A percentile compares a stretch with the other conserved stretches of the same genome.
phyloP scores from a whole-genome alignment of 1,139 yeast species.

The Lodderomyces theae region DNA sequence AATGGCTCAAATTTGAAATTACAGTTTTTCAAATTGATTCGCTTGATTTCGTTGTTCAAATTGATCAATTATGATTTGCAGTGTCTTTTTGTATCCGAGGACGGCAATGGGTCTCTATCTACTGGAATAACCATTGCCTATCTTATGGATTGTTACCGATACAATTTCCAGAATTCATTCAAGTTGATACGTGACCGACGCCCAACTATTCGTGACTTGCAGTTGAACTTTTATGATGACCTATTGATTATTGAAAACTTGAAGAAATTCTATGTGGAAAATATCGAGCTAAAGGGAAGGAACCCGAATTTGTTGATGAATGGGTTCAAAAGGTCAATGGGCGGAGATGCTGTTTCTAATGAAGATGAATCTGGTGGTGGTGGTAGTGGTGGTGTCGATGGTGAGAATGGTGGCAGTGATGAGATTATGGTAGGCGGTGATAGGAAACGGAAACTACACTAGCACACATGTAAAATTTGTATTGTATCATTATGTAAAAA shows the following conservation, averaged over 20 bases:
- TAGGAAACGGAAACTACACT: constrained; percentile 16
- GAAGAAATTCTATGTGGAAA: constrained; percentile 39
- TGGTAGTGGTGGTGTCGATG: constrained; percentile 7
- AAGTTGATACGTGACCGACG: constrained; percentile 18
- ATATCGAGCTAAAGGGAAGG: constrained; percentile 27
- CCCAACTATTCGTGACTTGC: constrained; percentile 22
- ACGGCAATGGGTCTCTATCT: constrained; percentile 27
- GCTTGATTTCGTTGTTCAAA: constrained; percentile 37
- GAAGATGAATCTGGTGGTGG: constrained; percentile 10
- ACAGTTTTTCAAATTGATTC: constrained; percentile 38
- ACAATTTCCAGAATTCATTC: constrained; percentile 32
- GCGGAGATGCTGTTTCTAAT: constrained; percentile 5
- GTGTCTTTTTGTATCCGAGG: constrained; percentile 37
- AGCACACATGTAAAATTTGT: no score
- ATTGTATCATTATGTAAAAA: no score
- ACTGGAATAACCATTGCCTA: constrained; percentile 38
- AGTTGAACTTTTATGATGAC: constrained; percentile 40
- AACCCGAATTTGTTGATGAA: constrained; percentile 30
- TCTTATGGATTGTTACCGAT: constrained; percentile 43
- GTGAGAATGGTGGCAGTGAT: constrained; percentile 1
- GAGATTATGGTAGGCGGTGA: constrained; percentile 17
- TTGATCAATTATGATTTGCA: constrained; percentile 33
- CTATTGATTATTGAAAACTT: constrained; percentile 39
- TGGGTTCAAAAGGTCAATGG: constrained; percentile 34
- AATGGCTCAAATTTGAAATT: constrained; percentile 36